Conservation (phyloP, 2,329 filamentous ascomycete genomes). For the Trichoderma afroharzianum region DNA sequence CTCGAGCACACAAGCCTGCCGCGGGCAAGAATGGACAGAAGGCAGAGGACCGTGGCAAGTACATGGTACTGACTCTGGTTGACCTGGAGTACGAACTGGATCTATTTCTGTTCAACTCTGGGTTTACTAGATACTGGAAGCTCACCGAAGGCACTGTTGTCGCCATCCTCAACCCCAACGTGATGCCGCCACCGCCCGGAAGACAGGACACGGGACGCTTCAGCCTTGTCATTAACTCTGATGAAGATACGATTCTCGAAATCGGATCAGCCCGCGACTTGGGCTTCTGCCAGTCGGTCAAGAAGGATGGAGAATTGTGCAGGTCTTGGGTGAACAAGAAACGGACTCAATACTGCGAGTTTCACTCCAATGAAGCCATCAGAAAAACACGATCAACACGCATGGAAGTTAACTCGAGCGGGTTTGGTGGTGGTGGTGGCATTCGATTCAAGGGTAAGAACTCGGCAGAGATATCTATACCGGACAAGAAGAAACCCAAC, state of each 20-base stretch:
- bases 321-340: conserved; percentile 81
- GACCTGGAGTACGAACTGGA: conserved; percentile 90
- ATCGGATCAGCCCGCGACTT: conserved; percentile 81
- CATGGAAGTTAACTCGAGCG: conserved; percentile 75
- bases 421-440: conserved; percentile 35
- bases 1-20: conserved; percentile 55
- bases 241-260: conserved; percentile 85
- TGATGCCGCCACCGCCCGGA: conserved; percentile 80
- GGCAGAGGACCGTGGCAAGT: conserved; percentile 67
- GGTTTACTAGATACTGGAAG: conserved; percentile 92
- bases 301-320: conserved; percentile 80
- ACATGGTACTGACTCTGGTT: conserved; percentile 85
- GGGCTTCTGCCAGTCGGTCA: conserved; percentile 80
- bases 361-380: conserved; percentile 79
- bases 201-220: conserved; percentile 78
- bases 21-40: conserved; percentile 42
- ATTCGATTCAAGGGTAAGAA: conserved; percentile 30
- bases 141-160: conserved; percentile 86
- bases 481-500: conserved; percentile 25
- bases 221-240: conserved; percentile 78
- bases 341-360: conserved; percentile 89
- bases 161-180: conserved; percentile 84
- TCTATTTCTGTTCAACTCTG: conserved; percentile 85
- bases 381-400: conserved; percentile 62
- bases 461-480: conserved; percentile 19